phyloP scores from a whole-genome alignment of 116 monocot species.

The Phalaenopsis hybrid region DNA sequence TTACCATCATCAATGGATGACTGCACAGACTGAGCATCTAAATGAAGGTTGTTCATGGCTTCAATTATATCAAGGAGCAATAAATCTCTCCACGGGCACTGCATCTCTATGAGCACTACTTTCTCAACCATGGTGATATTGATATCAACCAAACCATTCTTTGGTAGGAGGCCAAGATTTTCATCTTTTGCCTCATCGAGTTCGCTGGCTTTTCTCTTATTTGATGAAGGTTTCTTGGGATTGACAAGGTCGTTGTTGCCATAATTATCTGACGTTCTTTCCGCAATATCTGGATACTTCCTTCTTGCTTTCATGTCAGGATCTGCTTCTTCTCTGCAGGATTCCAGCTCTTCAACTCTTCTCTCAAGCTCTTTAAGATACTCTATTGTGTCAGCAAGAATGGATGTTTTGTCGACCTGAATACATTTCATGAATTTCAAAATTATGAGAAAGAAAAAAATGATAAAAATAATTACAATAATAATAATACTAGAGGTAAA shows the following conservation, averaged over 20 bases:
- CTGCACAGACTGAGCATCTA: conserved; percentile 64
- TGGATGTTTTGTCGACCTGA: conserved; percentile 62
- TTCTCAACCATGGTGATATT: conserved; percentile 51
- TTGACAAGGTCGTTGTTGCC: conserved; percentile 15
- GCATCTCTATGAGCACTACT: conserved; percentile 54
- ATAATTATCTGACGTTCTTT: conserved; percentile 67
- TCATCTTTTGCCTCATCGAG: conserved; percentile 27
- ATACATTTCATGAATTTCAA: not conserved
- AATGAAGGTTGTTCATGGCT: conserved; percentile 42
- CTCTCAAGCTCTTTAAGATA: conserved; percentile 72
- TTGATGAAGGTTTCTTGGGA: conserved; percentile 9
- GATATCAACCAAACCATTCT: conserved; percentile 36
- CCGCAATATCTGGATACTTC: conserved; percentile 36
- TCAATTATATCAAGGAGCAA: conserved; percentile 67
- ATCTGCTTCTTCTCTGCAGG: conserved; percentile 21
- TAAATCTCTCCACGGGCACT: conserved; percentile 71
- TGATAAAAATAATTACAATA: not conserved
- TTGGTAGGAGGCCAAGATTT: conserved; percentile 20
- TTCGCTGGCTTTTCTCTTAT: conserved; percentile 45
- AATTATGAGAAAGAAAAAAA: not conserved
- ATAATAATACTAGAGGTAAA: too few relatives aligned
- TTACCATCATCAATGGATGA: conserved; percentile 38
- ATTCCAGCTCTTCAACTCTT: conserved; percentile 67
- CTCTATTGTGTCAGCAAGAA: conserved; percentile 62
- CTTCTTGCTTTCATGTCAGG: conserved; percentile 24